Conservation (phyloP, 129 eudicot species). For the Flaveria brownii region DNA sequence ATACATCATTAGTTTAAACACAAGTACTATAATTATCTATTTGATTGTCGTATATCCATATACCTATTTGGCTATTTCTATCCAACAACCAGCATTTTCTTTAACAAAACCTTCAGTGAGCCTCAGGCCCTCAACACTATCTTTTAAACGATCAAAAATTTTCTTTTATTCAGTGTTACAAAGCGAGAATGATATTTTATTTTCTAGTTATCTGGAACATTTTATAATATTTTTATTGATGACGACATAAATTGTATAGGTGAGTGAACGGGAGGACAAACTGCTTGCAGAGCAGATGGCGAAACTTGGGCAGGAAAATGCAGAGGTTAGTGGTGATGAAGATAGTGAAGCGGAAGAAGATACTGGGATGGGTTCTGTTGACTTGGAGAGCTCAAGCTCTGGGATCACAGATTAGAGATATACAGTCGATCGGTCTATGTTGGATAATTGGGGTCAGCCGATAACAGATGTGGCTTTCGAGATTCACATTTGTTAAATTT, state of each 20-base stretch:
- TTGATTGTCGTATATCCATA: background rate
- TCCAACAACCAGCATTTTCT: background rate
- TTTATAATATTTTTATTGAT: background rate
- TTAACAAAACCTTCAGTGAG: background rate
- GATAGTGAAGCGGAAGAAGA: constrained; percentile 70
- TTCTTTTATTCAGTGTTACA: background rate
- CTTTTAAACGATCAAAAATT: background rate
- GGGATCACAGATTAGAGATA: constrained; percentile 35
- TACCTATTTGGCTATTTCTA: background rate
- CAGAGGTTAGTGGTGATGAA: constrained; percentile 67
- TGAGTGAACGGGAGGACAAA: constrained; percentile 82
- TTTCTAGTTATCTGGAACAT: background rate
- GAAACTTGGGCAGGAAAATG: constrained; percentile 47
- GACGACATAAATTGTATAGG: constrained; percentile 33
- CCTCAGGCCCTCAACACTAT: background rate
- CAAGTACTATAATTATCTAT: background rate
- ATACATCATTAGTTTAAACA: background rate
- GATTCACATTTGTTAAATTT: constrained; percentile 27
- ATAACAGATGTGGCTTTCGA: constrained; percentile 20
- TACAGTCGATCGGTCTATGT: constrained; percentile 14
- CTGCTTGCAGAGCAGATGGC: constrained; percentile 60
- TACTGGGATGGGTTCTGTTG: constrained; percentile 68
- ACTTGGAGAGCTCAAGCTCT: constrained; percentile 54
- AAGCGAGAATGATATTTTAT: background rate
- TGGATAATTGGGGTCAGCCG: constrained; percentile 16